Percentiles rank a stretch among this genome's conserved stretches.
Evolutionary conservation across 116 monocot species (phyloP).

Genomic region (Phalaenopsis hybrid): DNA sequence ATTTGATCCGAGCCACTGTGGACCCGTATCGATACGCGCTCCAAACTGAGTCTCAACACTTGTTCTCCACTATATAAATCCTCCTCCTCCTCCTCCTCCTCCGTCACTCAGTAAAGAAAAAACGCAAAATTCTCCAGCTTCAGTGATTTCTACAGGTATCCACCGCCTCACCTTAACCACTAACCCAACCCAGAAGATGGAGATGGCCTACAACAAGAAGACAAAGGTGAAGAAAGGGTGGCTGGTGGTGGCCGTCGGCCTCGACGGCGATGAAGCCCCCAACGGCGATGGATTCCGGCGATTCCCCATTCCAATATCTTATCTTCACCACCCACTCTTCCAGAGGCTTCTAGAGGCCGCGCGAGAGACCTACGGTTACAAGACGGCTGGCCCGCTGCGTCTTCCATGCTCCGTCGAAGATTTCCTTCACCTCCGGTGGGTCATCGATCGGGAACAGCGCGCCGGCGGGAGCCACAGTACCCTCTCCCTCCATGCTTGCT

Average conservation of each 20-base stretch:
- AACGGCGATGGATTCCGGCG: conserved; percentile 15
- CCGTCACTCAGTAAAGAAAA: too few relatives aligned
- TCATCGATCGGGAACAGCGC: conserved; percentile 11
- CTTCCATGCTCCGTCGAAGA: conserved; percentile 16
- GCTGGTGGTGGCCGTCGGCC: conserved; percentile 36
- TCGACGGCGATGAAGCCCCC: conserved; percentile 12
- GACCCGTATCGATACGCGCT: too few relatives aligned
- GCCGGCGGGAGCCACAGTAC: neutral
- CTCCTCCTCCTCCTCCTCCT: too few relatives aligned
- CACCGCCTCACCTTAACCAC: too few relatives aligned
- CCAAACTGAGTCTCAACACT: too few relatives aligned
- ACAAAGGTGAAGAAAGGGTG: conserved; percentile 51
- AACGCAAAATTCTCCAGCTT: neutral
- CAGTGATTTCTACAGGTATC: neutral
- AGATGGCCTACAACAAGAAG: conserved; percentile 17
- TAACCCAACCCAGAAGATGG: neutral
- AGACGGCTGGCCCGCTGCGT: conserved; percentile 13
- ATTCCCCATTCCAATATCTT: conserved; percentile 51
- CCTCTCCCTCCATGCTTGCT: neutral
- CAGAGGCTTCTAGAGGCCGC: conserved; percentile 9
- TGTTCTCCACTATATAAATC: too few relatives aligned
- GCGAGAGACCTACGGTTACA: conserved; percentile 17
- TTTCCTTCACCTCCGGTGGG: conserved; percentile 9
- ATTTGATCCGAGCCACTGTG: too few relatives aligned
- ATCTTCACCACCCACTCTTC: conserved; percentile 24